phyloP scores from a whole-genome alignment of 306 rosid species.

The Pterocarpus macrocarpus region DNA sequence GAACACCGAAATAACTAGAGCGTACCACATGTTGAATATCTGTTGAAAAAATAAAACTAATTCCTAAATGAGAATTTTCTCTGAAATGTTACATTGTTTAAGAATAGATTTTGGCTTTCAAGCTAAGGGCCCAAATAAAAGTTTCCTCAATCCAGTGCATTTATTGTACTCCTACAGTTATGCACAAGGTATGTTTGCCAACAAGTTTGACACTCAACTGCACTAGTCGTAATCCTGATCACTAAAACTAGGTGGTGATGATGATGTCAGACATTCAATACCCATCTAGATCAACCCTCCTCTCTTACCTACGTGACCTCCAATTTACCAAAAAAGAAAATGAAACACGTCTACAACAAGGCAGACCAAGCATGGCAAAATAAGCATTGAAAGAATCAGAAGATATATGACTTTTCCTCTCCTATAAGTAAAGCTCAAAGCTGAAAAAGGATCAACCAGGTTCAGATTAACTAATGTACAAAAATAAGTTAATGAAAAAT shows the following conservation, averaged over 20 bases:
- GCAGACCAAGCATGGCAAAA: background rate
- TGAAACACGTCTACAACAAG: background rate
- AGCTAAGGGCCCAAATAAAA: conserved; percentile 33
- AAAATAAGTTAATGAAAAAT: background rate
- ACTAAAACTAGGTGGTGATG: background rate
- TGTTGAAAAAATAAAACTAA: background rate
- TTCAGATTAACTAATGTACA: background rate
- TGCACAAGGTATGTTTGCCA: conserved; percentile 17
- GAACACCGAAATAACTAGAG: conserved; percentile 14
- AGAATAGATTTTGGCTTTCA: conserved; percentile 11
- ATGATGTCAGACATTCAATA: background rate
- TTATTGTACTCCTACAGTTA: conserved; percentile 12
- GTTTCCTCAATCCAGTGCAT: conserved; percentile 9
- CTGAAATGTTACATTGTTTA: conserved; percentile 3
- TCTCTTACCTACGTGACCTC: background rate
- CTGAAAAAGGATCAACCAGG: background rate
- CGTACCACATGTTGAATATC: conserved; percentile 5
- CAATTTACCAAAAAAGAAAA: background rate
- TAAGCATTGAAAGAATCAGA: background rate
- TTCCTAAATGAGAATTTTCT: conserved; percentile 2
- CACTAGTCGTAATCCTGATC: background rate
- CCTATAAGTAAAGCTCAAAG: background rate
- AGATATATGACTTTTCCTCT: background rate
- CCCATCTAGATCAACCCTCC: conserved; percentile 8
- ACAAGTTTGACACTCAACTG: conserved; percentile 18